Base-by-base conservation (phyloP, 208 protist genomes). In the Phytomonas francai region DNA sequence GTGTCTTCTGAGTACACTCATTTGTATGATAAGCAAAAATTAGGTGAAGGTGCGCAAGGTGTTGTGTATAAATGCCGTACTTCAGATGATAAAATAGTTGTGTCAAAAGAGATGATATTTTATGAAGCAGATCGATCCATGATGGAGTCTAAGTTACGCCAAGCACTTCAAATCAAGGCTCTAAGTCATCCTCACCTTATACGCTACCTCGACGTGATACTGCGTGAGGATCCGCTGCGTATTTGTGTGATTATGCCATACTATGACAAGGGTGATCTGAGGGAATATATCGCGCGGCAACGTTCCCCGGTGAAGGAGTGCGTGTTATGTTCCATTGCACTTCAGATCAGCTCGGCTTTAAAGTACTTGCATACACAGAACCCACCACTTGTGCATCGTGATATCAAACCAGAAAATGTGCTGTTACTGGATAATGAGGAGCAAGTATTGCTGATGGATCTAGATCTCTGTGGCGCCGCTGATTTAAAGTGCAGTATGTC, bases 321-420 rank as follows among this genome's bases (percentile, higher is more conserved):
- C 28, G 81, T 81, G 70, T 71, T 93, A 58, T 90, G 83, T 64
- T 92, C 83, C 32, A 74, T 96, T 9, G 80, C 88, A 49, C 78
- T 92, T 34, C 91, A 96, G 61, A 87, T 96, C 61, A 78, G 82
- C 49, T 67, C 65, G 9, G 89, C 88, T 3, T 73, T 97, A 22
- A 65, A 83, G 31, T 95, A 95, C 71, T 74, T 97, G 67, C 89
- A 95, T 72, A 76, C 70, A 28, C 85, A 86, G 57, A 71, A 71
- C 25, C 91, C 91, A 29, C 88, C 91, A 31, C 68, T 97, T 25
- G 81, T 90, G 63, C 92, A 97, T 56, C 76, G 84, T 16, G 92
- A 97, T 69, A 83, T 97, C 34, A 97, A 97, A 68, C 92, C 88
- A 0, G 89, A 94, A 54, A 97, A 97, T 72, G 82, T 97, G 32